Base-by-base conservation (phyloP, 2,329 filamentous ascomycete species). In the Colletotrichum brevisporum region DNA sequence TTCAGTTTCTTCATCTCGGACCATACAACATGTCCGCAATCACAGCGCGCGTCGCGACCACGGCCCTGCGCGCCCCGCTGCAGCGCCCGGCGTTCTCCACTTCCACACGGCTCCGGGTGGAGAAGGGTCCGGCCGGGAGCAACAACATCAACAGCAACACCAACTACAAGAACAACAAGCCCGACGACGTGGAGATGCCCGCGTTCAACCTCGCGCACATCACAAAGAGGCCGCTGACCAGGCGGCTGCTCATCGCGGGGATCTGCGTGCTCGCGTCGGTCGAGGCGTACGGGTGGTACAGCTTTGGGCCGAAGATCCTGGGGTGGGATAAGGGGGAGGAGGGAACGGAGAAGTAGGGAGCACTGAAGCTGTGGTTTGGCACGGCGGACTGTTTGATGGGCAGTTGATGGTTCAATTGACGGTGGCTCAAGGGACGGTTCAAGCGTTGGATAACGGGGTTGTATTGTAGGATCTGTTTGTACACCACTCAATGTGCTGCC, bases 251-350 rank as follows among this genome's bases (percentile, higher is more conserved):
- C 16, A 43, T 41, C 4, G 67, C 62, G 5, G 63, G 55, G 52
- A 56, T 76, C 41, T 61, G 54, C 10, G 63, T 72, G 2, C 12
- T 75, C 36, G 72, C 55, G 0, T 31, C 36, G 13, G 53, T 67
- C 13, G 76, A 77, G 68, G 56, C 27, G 15, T 72, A 69, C 15
- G 60, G 70, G 24, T 76, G 71, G 72, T 47, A 71, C 31, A 73
- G 69, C 27, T 74, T 73, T 41, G 73, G 70, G 57, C 75, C 75
- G 1, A 71, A 65, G 71, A 70, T 75, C 10, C 50, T 65, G 36
- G 72, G 73, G 16, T 70, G 67, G 57, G 55, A 63, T 31, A 57
- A 69, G 53, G 21, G 15, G 0, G 41, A 45, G 43, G 16, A 55
- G 39, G 21, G 21, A 24, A 3, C 21, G 2, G 9, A 8, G 31